These are phyloP conservation scores for Salix koriyanagi DNA, from an alignment of 345 rosid genomes.

Conservation along the genomic window DNA sequence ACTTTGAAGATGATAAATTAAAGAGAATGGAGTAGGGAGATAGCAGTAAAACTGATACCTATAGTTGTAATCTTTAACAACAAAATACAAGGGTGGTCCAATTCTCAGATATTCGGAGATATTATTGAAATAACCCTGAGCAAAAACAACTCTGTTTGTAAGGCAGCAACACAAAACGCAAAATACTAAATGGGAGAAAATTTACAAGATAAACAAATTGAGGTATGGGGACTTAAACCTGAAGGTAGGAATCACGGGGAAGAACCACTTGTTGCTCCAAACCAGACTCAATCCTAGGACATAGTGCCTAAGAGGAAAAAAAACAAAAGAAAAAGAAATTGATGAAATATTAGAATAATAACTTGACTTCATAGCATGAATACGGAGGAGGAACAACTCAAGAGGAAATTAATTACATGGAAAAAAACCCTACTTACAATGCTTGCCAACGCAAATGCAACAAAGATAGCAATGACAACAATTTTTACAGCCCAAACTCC, in stretches of 20 bases:
- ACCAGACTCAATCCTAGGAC: conserved; percentile 85
- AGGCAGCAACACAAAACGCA: background rate
- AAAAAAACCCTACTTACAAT: conserved; percentile 55
- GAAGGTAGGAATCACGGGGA: conserved; percentile 93
- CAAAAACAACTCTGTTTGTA: background rate
- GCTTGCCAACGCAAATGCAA: conserved; percentile 74
- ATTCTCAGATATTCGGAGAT: conserved; percentile 74
- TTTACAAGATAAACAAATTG: background rate
- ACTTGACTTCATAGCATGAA: background rate
- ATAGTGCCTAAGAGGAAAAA: conserved; percentile 52
- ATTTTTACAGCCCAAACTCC: conserved; percentile 75
- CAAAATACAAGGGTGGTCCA: conserved; percentile 93
- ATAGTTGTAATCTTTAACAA: conserved; percentile 83
- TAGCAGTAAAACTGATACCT: conserved; percentile 39
- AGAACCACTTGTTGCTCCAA: conserved; percentile 95
- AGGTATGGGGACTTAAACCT: conserved; percentile 40
- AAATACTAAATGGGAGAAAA: background rate
- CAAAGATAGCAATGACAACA: conserved; percentile 58
- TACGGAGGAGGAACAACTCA: background rate
- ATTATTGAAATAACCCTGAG: conserved; percentile 82
- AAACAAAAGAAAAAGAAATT: background rate
- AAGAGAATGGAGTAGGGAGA: background rate
- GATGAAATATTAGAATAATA: background rate
- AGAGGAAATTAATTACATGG: background rate
- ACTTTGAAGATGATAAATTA: background rate